A percentile compares a stretch with the other conserved stretches of the same genome.
Conservation (phyloP, 345 rosid genomes). For the Trapa incisa region DNA sequence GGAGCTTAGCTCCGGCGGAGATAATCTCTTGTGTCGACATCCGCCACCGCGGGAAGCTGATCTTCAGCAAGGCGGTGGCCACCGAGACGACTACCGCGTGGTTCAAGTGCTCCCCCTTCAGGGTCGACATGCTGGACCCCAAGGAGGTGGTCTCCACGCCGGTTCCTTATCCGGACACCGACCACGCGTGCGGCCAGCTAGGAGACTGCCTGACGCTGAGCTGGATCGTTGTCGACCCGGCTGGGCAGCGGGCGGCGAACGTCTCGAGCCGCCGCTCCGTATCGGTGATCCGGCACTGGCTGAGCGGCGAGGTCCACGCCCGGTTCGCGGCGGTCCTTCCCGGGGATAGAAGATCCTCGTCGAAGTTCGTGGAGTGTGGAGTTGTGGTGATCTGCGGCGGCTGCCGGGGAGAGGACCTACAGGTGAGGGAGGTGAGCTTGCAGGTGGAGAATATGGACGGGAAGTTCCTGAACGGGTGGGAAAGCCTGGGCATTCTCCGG, state of each 20-base stretch:
- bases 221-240: slow-evolving; percentile 63
- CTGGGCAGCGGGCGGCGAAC: slow-evolving; percentile 41
- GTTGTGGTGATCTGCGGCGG: slow-evolving; percentile 50
- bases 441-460: slow-evolving; percentile 71
- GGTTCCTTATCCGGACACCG: slow-evolving; percentile 24
- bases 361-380: slow-evolving; percentile 34
- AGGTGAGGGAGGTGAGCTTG: slow-evolving; percentile 13
- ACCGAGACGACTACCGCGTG: slow-evolving; percentile 49
- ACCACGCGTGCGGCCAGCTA: slow-evolving; percentile 26
- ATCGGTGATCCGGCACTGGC: slow-evolving; percentile 56
- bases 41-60: slow-evolving; percentile 23
- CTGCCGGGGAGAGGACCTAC: slow-evolving; percentile 21
- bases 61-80: slow-evolving; percentile 40
- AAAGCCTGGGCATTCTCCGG: slow-evolving; percentile 40
- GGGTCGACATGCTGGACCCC: slow-evolving; percentile 50
- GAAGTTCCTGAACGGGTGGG: slow-evolving; percentile 44
- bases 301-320: slow-evolving; percentile 56
- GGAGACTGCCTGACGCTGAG: slow-evolving; percentile 37
- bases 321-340: slow-evolving; percentile 23
- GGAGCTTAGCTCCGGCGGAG: slow-evolving; percentile 3
- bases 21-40: slow-evolving; percentile 68
- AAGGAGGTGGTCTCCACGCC: slow-evolving; percentile 48
- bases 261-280: slow-evolving; percentile 59
- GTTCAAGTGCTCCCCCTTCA: slow-evolving; percentile 63
- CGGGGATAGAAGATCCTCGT: slow-evolving; percentile 18